Evolutionary conservation across 225 moss, liverwort and hornwort species (phyloP).

Genomic region (Takakia lepidozioides): DNA sequence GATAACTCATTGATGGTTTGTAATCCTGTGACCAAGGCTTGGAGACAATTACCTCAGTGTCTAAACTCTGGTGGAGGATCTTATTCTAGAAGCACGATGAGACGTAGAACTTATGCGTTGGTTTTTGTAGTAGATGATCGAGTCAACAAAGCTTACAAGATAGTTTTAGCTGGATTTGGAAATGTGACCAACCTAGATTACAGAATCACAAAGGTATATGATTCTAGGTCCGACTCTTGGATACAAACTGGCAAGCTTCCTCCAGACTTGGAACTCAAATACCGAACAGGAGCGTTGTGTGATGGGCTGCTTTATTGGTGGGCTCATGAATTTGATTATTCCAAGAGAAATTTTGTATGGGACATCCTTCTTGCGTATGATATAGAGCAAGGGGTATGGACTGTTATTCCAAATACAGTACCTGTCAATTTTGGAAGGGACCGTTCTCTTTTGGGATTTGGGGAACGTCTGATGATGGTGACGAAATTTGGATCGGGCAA

Average conservation of each 20-base stretch:
- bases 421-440: background rate
- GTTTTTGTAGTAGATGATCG: background rate
- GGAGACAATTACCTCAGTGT: conserved; percentile 6
- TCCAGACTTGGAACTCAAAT: background rate
- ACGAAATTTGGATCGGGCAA: background rate
- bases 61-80: too few species aligned
- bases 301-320: conserved; percentile 2
- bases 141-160: conserved; percentile 1
- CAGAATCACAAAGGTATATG: conserved; percentile 6
- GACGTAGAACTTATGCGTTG: conserved; percentile 1
- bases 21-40: conserved; percentile 5
- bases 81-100: background rate
- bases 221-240: conserved; percentile 3
- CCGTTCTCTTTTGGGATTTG: background rate
- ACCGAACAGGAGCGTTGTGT: conserved; percentile 1
- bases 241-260: conserved; percentile 1
- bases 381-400: background rate
- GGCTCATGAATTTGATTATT: background rate
- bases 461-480: background rate
- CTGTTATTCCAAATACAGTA: background rate
- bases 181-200: background rate
- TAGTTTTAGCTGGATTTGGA: background rate
- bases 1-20: background rate
- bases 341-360: conserved; percentile 1
- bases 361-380: conserved; percentile 3